Base-by-base conservation (phyloP, 441 rosid genomes). In the Bocquillonia castaneifolia region DNA sequence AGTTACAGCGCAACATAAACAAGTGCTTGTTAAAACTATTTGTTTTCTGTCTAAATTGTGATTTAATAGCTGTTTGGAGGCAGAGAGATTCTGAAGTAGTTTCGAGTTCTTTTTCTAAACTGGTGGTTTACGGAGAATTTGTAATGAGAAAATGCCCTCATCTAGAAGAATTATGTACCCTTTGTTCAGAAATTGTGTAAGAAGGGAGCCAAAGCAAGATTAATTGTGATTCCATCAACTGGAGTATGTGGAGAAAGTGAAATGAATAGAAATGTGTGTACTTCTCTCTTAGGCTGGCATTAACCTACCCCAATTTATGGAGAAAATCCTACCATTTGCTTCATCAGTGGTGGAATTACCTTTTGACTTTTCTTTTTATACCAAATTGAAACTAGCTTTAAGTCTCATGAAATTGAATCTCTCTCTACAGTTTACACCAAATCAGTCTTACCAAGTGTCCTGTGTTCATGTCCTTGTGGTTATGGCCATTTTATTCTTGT, bases 1-100 rank as follows among this genome's bases (percentile, higher is more conserved):
- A 45, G 42, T 62, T 52, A 31, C 13, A 53, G 20, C 69, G 26
- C 31, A 55, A 53, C 26, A 44, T 62, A 50, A 37, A 39, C 7
- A 47, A 45, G 34, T 68, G 63, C 66, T 64, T 66, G 55, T 40
- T 59, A 58, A 67, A 36, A 2, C 10, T 34, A 40, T 56, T 28
- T 36, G 25, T 13, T 44, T 47, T 51, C 22, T 29, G 59, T 68
- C 31, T 57, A 69, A 50, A 39, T 40, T 6, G 13, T 50, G 13
- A 29, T 40, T 34, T 52, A 10, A 26, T 62, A 18, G 48, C 5
- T 39, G 20, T 63, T 31, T 45, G n/a, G 9, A 40, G 12, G 47
- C 20, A 34, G 50, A 26, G 45, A 31, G 18, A 45, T 15, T 59
- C 15, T n/a, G 23, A 37, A 37, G 6, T 59, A 22, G 47, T 48